Conservation (phyloP, 2,329 filamentous ascomycete genomes). For the Pseudocercospora vitis region DNA sequence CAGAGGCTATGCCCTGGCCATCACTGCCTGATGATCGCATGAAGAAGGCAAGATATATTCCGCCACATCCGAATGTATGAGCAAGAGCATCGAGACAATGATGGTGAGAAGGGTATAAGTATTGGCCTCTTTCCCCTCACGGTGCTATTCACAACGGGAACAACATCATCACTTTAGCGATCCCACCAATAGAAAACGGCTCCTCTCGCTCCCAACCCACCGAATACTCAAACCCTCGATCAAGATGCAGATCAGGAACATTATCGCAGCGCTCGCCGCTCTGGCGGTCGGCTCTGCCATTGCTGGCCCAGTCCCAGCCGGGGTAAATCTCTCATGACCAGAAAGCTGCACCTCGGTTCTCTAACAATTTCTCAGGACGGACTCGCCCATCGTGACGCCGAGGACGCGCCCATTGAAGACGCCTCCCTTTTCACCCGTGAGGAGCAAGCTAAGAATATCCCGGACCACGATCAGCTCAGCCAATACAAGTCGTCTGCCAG, state of each 20-base stretch:
- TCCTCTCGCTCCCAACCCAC: neutral
- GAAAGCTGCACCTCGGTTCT: too few species aligned
- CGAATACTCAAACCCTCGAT: neutral
- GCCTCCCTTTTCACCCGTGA: neutral
- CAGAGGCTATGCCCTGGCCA: neutral
- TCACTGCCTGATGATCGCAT: neutral
- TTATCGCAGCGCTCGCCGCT: constrained; percentile 14
- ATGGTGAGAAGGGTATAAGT: neutral
- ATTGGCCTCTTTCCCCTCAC: neutral
- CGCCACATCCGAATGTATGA: neutral
- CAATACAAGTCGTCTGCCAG: neutral
- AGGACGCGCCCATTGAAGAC: neutral
- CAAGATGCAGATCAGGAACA: constrained; percentile 17
- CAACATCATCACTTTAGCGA: neutral
- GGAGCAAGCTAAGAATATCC: neutral
- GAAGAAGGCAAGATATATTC: neutral
- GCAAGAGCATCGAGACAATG: neutral
- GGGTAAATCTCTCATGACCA: too few species aligned
- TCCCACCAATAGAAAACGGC: neutral
- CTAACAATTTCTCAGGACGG: neutral
- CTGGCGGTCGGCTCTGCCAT: constrained; percentile 16
- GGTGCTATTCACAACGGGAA: too few species aligned
- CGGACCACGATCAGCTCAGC: neutral
- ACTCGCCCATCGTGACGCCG: neutral
- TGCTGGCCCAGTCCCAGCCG: constrained; percentile 14